A percentile compares a stretch with the other conserved stretches of the same genome.
phyloP scores from a whole-genome alignment of 2,329 filamentous ascomycete genomes.

The Leptographium lundbergii region DNA sequence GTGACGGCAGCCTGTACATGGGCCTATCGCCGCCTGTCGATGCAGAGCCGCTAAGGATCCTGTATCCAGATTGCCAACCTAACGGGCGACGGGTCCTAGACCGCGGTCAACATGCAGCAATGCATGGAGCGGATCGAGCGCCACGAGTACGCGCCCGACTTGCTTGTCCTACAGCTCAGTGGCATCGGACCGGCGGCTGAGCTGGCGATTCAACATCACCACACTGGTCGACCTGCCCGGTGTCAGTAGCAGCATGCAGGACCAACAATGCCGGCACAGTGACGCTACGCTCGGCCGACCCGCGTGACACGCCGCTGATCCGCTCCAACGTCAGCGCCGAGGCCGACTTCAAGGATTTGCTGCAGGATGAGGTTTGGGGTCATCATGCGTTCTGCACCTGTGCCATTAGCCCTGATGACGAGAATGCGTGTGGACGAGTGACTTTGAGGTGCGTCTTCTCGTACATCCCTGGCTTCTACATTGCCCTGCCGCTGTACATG shows the following conservation, averaged over 20 bases:
- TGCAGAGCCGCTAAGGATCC: constrained; percentile 20
- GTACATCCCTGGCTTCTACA: constrained; percentile 26
- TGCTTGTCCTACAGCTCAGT: constrained; percentile 31
- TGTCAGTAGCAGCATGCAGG: constrained; percentile 37
- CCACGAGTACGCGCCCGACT: constrained; percentile 32
- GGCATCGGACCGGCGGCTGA: constrained; percentile 27
- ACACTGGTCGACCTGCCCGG: constrained; percentile 32
- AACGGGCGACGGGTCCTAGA: constrained; percentile 31
- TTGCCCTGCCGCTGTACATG: constrained; percentile 38
- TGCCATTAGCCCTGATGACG: constrained; percentile 34
- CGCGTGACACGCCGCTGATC: constrained; percentile 50
- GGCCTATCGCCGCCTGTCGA: constrained; percentile 21
- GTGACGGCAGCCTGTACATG: constrained; percentile 23
- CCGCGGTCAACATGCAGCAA: constrained; percentile 40
- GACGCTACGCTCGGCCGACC: constrained; percentile 45
- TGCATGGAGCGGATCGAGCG: constrained; percentile 42
- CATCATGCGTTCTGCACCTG: constrained; percentile 42
- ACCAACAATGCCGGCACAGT: constrained; percentile 51
- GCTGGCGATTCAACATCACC: constrained; percentile 2
- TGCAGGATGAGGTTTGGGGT: constrained; percentile 30
- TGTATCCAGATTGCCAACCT: constrained; percentile 26
- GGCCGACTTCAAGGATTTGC: constrained; percentile 8
- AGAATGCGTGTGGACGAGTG: constrained; percentile 38
- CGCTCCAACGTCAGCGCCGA: constrained; percentile 8
- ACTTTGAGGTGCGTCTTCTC: constrained; percentile 42